A percentile compares a stretch with the other conserved stretches of the same genome.
Evolutionary conservation across 331 rosid species (phyloP).

Genomic region (Rhamnella rubrinervis): DNA sequence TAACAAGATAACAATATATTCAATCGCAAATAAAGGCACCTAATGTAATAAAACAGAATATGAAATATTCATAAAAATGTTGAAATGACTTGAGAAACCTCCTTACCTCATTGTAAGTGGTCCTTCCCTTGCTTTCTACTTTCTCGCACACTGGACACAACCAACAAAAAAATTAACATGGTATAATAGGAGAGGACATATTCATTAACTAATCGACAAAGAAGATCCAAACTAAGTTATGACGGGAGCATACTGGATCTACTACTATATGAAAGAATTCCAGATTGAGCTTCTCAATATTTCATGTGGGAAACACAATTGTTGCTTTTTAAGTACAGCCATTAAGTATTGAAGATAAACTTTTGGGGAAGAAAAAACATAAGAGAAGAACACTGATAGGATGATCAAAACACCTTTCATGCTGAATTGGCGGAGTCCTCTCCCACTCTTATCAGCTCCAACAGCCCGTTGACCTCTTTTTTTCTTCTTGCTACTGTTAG

Average conservation of each 20-base stretch:
- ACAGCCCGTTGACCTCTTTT: constrained; percentile 90
- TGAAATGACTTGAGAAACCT: constrained; percentile 20
- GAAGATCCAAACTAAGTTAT: not conserved
- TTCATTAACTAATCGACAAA: constrained; percentile 1
- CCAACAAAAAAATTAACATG: constrained; percentile 16
- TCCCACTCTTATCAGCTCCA: constrained; percentile 89
- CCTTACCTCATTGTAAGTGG: constrained; percentile 93
- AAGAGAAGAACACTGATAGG: constrained; percentile 13
- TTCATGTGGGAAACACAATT: constrained; percentile 6
- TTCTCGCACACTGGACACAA: constrained; percentile 82
- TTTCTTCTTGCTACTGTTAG: constrained; percentile 73
- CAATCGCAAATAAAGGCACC: not conserved
- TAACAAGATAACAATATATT: not conserved
- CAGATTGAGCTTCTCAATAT: not conserved
- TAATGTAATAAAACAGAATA: not conserved
- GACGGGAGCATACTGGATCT: not conserved
- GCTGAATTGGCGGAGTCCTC: constrained; percentile 95
- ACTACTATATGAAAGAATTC: not conserved
- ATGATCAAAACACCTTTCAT: constrained; percentile 70
- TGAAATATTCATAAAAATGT: not conserved
- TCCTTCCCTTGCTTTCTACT: constrained; percentile 98
- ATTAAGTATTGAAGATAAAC: not conserved
- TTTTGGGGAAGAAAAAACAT: not conserved
- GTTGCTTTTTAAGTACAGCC: not conserved
- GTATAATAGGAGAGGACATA: constrained; percentile 11